Percentiles rank a stretch among this genome's conserved stretches.
Evolutionary conservation across 495 filamentous ascomycete genomes (phyloP).

Genomic region (Podospora comata): DNA sequence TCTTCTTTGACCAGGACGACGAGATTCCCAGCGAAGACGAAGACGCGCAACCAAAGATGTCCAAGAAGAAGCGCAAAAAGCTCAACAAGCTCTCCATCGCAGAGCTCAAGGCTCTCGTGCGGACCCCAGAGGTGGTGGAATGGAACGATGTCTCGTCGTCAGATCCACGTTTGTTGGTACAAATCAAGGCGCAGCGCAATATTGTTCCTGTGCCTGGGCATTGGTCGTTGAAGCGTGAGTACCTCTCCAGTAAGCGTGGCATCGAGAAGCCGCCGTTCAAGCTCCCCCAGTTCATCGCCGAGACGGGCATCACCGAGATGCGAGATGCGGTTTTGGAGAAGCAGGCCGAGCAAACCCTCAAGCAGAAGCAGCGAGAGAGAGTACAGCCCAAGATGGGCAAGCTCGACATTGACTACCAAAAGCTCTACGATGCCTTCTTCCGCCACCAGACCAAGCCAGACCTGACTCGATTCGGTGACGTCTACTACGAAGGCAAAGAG

Average conservation of each 20-base stretch:
- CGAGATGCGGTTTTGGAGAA: slow-evolving; percentile 94
- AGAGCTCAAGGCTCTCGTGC: slow-evolving; percentile 87
- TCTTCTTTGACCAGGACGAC: slow-evolving; percentile 82
- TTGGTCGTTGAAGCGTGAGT: slow-evolving; percentile 95
- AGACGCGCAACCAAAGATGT: slow-evolving; percentile 65
- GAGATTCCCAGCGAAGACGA: slow-evolving; percentile 88
- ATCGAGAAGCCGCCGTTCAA: slow-evolving; percentile 93
- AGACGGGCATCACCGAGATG: slow-evolving; percentile 97
- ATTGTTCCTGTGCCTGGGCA: slow-evolving; percentile 91
- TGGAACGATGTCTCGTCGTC: slow-evolving; percentile 95
- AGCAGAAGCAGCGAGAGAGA: slow-evolving; percentile 92
- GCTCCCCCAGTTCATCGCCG: slow-evolving; percentile 93
- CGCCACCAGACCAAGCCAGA: slow-evolving; percentile 93
- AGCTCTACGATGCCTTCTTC: slow-evolving; percentile 97
- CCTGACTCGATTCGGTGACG: slow-evolving; percentile 90
- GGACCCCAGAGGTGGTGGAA: slow-evolving; percentile 90
- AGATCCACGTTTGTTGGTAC: slow-evolving; percentile 84
- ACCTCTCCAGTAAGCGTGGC: slow-evolving; percentile 91
- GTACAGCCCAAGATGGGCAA: slow-evolving; percentile 97
- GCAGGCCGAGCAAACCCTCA: slow-evolving; percentile 82
- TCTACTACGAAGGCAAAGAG: slow-evolving; percentile 98
- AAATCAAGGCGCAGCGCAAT: slow-evolving; percentile 93
- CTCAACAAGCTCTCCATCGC: slow-evolving; percentile 89
- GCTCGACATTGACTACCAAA: slow-evolving; percentile 96
- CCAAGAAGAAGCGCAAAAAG: slow-evolving; percentile 90